Conservation (phyloP, 177 flowering plant genomes). For the Vitis hybrid region DNA sequence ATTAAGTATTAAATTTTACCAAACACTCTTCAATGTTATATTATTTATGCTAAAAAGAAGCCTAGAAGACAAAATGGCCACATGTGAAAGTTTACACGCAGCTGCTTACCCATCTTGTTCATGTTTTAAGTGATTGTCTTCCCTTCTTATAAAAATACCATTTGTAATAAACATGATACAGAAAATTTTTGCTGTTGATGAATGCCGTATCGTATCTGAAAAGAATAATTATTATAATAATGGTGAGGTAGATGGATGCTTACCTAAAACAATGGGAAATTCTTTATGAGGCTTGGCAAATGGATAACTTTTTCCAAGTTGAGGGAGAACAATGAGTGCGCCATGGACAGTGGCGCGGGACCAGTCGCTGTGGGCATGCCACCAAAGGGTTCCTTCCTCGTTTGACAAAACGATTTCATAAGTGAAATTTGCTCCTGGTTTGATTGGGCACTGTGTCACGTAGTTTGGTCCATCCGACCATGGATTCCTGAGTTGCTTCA, state of each 20-base stretch:
- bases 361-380: conserved; percentile 58
- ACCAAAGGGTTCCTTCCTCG: conserved; percentile 51
- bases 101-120: no score
- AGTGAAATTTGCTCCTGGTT: conserved; percentile 33
- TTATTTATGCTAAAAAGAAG: no score
- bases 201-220: no score
- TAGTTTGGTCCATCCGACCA: conserved; percentile 55
- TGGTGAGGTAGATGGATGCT: neutral
- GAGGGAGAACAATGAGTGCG: conserved; percentile 25
- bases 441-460: conserved; percentile 46
- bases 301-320: conserved; percentile 24
- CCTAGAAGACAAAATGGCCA: no score
- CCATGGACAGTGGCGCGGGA: conserved; percentile 49
- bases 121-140: no score
- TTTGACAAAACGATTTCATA: conserved; percentile 25
- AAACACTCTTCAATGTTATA: no score
- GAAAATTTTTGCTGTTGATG: no score
- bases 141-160: no score
- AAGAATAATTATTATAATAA: neutral
- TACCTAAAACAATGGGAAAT: conserved; percentile 37
- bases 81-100: no score
- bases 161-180: no score
- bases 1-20: no score
- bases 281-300: conserved; percentile 32
- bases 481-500: conserved; percentile 48